Base-by-base conservation (phyloP, 345 rosid genomes). In the Bruguiera sexangula region DNA sequence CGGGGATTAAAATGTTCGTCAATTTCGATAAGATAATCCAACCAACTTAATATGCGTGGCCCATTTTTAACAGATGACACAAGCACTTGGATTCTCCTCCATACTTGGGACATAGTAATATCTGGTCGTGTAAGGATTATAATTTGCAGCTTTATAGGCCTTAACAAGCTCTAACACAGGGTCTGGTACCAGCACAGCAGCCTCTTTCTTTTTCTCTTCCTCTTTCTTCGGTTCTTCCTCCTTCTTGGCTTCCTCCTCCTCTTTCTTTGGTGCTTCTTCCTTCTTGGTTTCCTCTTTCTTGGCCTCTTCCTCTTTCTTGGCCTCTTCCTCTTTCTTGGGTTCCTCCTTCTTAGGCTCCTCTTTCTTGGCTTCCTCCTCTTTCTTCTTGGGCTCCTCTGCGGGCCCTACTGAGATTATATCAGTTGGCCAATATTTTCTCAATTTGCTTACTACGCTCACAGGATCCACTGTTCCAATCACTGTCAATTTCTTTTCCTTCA, bases 21-120 rank as follows among this genome's bases (percentile, higher is more conserved):
- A 61, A 64, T 9, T 21, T 10, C 27, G 31, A 60, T 50, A 60
- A 4, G 26, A 21, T 39, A 26, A 34, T 15, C 26, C 34, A 15
- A 4, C 37, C 2, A 46, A 29, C 56, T 22, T 63, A 46, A 18
- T 31, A 36, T 24, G 55, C 3, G 7, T 34, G 7, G 29, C 54
- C 65, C 31, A 8, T 16, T 32, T 60, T 80, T 48, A 85, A 56
- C 78, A 85, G n/a, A 94, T 91, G 67, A 80, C 89, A 76, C 97
- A 94, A 59, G 95, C 98, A 76, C 89, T 94, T 73, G 98, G 97
- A 66, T 91, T 87, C 87, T 94, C 98, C 63, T 94, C 98, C 51
- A 89, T 87, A 82, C 96, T 94, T 51, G 84, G 98, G 24, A 77
- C 91, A 76, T 89, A 77, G 81, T 91, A 93, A 66, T 93, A 82